Conservation (phyloP, 495 filamentous ascomycete species). For the Cercophora sp. region DNA sequence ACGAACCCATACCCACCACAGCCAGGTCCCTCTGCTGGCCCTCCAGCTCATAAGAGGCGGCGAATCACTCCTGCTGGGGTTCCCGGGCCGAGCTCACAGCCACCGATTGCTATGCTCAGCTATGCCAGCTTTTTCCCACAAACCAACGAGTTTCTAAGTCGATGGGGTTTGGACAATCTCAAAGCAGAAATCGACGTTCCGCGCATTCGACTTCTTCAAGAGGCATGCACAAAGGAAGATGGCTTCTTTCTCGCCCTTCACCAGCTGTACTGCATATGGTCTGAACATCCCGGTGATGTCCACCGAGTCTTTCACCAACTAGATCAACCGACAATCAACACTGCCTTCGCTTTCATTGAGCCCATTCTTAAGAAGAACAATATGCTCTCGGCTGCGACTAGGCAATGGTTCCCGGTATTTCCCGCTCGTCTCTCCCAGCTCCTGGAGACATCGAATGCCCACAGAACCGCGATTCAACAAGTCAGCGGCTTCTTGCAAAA, state of each 20-base stretch:
- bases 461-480: constrained; percentile 13
- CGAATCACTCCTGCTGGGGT: no score
- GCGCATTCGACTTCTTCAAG: constrained; percentile 50
- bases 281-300: constrained; percentile 11
- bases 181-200: constrained; percentile 38
- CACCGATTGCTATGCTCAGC: no score
- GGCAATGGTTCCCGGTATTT: constrained; percentile 52
- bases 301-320: constrained; percentile 13
- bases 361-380: constrained; percentile 38
- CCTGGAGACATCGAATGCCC: constrained; percentile 11
- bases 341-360: constrained; percentile 40
- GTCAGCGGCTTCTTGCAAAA: constrained; percentile 34
- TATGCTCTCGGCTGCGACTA: constrained; percentile 29
- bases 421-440: constrained; percentile 38
- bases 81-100: no score
- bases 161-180: no score
- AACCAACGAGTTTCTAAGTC: no score
- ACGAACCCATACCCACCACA: no score
- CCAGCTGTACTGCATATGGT: constrained; percentile 61
- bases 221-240: constrained; percentile 56
- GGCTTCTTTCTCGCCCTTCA: constrained; percentile 63
- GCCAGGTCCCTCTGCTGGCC: not conserved
- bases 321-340: no score
- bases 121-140: no score
- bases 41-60: constrained; percentile 16